phyloP scores from a whole-genome alignment of 148 eudicot species.

The Diospyros lotus region DNA sequence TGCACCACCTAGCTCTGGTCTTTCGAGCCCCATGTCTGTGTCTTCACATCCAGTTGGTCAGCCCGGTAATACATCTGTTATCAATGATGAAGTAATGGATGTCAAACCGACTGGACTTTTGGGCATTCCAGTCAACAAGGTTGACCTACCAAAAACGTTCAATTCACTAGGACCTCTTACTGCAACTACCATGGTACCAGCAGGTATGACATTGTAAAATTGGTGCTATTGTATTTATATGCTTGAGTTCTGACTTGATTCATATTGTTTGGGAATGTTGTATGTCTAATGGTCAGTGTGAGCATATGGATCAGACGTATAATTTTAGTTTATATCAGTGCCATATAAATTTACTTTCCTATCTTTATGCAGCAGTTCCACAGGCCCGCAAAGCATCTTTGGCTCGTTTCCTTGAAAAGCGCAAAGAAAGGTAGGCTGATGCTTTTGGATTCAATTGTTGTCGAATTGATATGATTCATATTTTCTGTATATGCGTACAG shows the following conservation, averaged over 20 bases:
- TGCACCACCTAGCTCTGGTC: constrained; percentile 24
- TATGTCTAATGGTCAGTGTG: not conserved
- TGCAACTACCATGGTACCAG: constrained; percentile 33
- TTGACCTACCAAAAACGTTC: constrained; percentile 24
- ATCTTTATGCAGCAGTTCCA: constrained; percentile 48
- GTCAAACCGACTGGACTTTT: constrained; percentile 23
- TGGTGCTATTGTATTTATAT: too few relatives aligned
- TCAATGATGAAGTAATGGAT: constrained; percentile 24
- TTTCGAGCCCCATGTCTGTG: constrained; percentile 41
- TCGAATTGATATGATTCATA: too few relatives aligned
- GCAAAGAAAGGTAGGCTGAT: constrained; percentile 50
- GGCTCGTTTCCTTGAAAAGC: constrained; percentile 62
- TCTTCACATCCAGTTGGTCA: constrained; percentile 34
- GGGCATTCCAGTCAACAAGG: constrained; percentile 16
- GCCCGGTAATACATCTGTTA: constrained; percentile 15
- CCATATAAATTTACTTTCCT: not conserved
- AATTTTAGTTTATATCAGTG: not conserved
- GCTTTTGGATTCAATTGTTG: too few relatives aligned
- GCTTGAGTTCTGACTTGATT: too few relatives aligned
- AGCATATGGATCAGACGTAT: not conserved
- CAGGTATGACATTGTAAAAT: constrained; percentile 30
- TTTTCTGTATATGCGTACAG: too few relatives aligned
- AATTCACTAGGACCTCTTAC: constrained; percentile 33
- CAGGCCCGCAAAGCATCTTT: constrained; percentile 63
- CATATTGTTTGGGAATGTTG: too few relatives aligned